A percentile compares a stretch with the other conserved stretches of the same genome.
These are phyloP conservation scores for Croton laevigatus DNA, from an alignment of 441 rosid species.

Conservation along the genomic window DNA sequence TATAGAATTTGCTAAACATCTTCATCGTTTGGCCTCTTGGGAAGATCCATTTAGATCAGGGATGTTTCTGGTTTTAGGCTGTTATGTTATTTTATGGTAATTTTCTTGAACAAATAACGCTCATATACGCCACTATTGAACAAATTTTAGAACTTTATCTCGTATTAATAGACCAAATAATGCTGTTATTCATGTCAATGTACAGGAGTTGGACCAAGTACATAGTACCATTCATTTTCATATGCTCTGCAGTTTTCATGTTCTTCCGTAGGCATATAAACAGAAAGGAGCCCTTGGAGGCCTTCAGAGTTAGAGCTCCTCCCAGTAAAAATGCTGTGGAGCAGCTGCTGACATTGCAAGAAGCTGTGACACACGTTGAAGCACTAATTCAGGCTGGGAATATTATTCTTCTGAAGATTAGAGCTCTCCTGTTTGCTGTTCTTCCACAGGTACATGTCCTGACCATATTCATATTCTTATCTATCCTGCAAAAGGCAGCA, in stretches of 20 bases:
- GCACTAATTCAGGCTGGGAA: constrained; percentile 71
- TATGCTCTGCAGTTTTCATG: constrained; percentile 55
- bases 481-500: not conserved
- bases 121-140: not conserved
- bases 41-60: constrained; percentile 61
- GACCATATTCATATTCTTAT: constrained; percentile 15
- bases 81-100: constrained; percentile 60
- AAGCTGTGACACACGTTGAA: constrained; percentile 63
- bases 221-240: constrained; percentile 51
- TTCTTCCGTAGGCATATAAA: constrained; percentile 51
- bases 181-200: constrained; percentile 23
- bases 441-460: constrained; percentile 62
- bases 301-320: constrained; percentile 60
- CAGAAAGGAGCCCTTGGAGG: constrained; percentile 51
- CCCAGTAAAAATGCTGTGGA: constrained; percentile 79
- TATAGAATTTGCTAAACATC: constrained; percentile 38
- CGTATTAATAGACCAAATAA: constrained; percentile 15
- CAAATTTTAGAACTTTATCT: not conserved
- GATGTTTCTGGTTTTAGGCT: constrained; percentile 45
- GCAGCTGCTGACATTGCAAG: constrained; percentile 78
- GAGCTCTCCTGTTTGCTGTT: constrained; percentile 76
- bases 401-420: constrained; percentile 71
- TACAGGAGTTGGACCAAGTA: constrained; percentile 72
- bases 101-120: constrained; percentile 1
- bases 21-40: constrained; percentile 65